Conservation (phyloP, 192 early-diverging fungal genomes). For the Funneliformis geosporum region DNA sequence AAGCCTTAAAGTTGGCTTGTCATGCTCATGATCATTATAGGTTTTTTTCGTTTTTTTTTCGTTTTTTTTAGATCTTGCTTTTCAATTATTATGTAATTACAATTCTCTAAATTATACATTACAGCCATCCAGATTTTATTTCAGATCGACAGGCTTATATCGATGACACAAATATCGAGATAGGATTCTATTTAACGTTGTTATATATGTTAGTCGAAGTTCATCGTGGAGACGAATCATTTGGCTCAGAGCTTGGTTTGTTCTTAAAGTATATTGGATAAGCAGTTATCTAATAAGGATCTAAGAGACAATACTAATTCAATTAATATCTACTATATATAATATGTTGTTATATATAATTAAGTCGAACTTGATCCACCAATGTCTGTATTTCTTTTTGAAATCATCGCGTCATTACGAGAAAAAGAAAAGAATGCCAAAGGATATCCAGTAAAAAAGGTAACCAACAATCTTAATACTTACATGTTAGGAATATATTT, state of each 20-base stretch:
- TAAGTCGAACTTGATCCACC: conserved; percentile 43
- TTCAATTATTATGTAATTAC: neutral
- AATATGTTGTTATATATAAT: conserved; percentile 2
- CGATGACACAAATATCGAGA: conserved; percentile 39
- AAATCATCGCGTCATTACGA: conserved; percentile 61
- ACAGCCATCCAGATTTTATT: conserved; percentile 1
- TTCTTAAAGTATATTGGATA: neutral
- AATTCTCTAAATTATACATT: neutral
- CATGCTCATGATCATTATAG: conserved; percentile 48
- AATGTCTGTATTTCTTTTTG: conserved; percentile 64
- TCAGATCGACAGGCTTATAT: conserved; percentile 21
- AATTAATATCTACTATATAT: conserved; percentile 28
- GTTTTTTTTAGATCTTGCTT: neutral
- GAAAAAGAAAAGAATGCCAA: conserved; percentile 63
- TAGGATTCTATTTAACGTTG: conserved; percentile 59
- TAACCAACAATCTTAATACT: neutral
- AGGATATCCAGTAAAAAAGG: conserved; percentile 73
- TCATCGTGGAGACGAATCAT: conserved; percentile 48
- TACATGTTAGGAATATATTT: neutral
- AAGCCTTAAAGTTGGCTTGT: conserved; percentile 59
- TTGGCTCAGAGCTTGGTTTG: conserved; percentile 56
- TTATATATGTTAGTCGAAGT: conserved; percentile 65
- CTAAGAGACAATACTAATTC: neutral
- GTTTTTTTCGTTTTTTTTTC: conserved; percentile 9
- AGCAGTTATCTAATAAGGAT: neutral